Evolutionary conservation across 352 stramenopile genomes (phyloP).

Genomic region (Thalassiosira mediterranea): DNA sequence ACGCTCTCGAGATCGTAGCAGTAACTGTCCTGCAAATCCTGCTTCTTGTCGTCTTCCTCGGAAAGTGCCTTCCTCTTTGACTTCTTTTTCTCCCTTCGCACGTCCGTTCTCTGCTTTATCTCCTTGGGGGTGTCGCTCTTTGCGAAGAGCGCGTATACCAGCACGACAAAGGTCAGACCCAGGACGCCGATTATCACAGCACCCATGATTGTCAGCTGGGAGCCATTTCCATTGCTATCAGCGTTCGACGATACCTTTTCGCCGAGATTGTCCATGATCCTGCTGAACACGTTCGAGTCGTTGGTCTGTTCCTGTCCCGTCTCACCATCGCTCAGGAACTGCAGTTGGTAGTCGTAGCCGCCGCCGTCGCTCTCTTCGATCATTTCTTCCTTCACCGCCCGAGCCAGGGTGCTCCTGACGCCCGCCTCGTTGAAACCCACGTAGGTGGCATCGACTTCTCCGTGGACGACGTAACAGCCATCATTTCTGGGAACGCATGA

Average conservation of each 20-base stretch:
- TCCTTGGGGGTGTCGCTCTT: constrained; percentile 22
- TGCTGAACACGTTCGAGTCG: constrained; percentile 8
- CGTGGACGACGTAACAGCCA: constrained; percentile 25
- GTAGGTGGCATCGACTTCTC: constrained; percentile 33
- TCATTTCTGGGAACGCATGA: constrained; percentile 14
- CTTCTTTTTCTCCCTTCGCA: constrained; percentile 2
- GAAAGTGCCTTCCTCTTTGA: constrained; percentile 21
- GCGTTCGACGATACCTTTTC: constrained; percentile 19
- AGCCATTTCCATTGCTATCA: constrained; percentile 23
- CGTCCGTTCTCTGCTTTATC: constrained; percentile 16
- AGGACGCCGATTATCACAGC: constrained; percentile 45
- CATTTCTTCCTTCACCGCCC: constrained; percentile 29
- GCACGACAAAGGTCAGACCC: constrained; percentile 32
- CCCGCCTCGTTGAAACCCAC: constrained; percentile 34
- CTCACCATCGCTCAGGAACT: not conserved
- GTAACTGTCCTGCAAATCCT: constrained; percentile 21
- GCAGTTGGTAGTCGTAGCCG: too few relatives aligned
- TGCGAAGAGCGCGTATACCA: constrained; percentile 21
- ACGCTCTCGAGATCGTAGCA: constrained; percentile 53
- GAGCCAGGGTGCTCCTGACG: constrained; percentile 28
- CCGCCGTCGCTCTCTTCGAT: not conserved
- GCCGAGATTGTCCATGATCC: constrained; percentile 6
- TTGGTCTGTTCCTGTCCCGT: constrained; percentile 10
- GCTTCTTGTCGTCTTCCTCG: constrained; percentile 24
- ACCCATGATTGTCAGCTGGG: constrained; percentile 43